Base-by-base conservation (phyloP, 2,329 filamentous ascomycete species). In the Bisporella sp. region DNA sequence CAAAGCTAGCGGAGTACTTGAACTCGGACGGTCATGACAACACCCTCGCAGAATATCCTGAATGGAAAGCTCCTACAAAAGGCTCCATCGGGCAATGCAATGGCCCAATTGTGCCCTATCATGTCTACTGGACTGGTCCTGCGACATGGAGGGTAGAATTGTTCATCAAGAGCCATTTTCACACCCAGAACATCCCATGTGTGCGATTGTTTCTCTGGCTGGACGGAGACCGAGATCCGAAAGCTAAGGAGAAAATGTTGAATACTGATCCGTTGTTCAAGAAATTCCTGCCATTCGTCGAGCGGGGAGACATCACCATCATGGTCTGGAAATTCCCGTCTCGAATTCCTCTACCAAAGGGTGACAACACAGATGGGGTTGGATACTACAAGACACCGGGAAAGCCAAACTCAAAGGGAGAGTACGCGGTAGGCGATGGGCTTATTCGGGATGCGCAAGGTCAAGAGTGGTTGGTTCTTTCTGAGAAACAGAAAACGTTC, bases 81-180 rank as follows among this genome's bases (percentile, higher is more conserved):
- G 57, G 65, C 2, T 67, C 62, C 7, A 68, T 73, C 37, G 76
- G 75, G n/a, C 68, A 70, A 30, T 79, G 76, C 54, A 68, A 74
- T 41, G 76, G 76, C 2, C 75, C 76, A n/a, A 75, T 78, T 54
- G 69, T 78, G 31, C 75, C 75, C 4, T 78, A 75, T 47, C 76
- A 79, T 56, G 71, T 73, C 31, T 79, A 78, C 69, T 79, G 76
- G 76, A 76, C 75, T 6, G 76, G 76, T 4, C 72, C 75, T 6
- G 75, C 76, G 4, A 78, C 75, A 4, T 79, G 76, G 76, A 68
- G 76, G 41, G 73, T 79, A 41, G 76, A 79, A 56, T 66, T 75
- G 31, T 79, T 79, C 56, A 66, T 79, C 66, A 79, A 79, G 65
- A 73, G 72, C 49, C 76, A 79, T 58, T 69, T 79, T 1, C 74